Conservation (phyloP, 331 rosid species). For the Malus hybrid region DNA sequence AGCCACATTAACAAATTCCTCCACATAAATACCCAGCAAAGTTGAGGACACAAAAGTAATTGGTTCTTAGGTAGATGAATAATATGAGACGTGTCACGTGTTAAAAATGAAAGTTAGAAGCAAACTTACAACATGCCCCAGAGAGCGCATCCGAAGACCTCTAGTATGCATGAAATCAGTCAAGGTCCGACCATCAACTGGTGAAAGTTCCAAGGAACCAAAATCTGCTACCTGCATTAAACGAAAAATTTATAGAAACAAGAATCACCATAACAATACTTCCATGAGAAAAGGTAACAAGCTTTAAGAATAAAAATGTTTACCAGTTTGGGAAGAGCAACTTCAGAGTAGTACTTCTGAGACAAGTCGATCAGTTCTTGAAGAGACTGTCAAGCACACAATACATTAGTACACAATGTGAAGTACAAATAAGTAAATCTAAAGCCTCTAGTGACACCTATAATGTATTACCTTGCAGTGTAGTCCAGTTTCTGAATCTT, state of each 20-base stretch:
- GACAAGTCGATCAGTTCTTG: slow-evolving; percentile 71
- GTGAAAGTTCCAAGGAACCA: slow-evolving; percentile 96
- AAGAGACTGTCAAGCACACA: slow-evolving; percentile 57
- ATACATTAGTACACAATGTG: slow-evolving; percentile 19
- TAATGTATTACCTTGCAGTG: slow-evolving; percentile 71
- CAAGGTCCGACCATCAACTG: slow-evolving; percentile 97
- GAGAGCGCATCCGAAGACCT: slow-evolving; percentile 92
- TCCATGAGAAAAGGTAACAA: slow-evolving; percentile 9
- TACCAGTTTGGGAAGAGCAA: slow-evolving; percentile 99
- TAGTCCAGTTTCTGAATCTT: slow-evolving; percentile 91
- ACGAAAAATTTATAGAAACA: slow-evolving; percentile 20
- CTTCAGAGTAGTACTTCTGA: slow-evolving; percentile 78
- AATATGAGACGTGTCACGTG: neutral
- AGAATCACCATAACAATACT: slow-evolving; percentile 20
- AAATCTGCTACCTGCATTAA: slow-evolving; percentile 90
- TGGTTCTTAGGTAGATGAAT: neutral
- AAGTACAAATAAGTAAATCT: slow-evolving; percentile 5
- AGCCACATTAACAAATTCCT: neutral
- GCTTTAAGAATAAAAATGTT: slow-evolving; percentile 21
- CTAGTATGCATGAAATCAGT: slow-evolving; percentile 99
- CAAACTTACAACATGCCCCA: slow-evolving; percentile 90
- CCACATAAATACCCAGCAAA: neutral
- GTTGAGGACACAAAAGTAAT: neutral
- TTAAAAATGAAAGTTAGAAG: neutral
- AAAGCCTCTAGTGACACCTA: slow-evolving; percentile 1